Base-by-base conservation (phyloP, 805 yeast species). In the Blastobotrys attinorum region DNA sequence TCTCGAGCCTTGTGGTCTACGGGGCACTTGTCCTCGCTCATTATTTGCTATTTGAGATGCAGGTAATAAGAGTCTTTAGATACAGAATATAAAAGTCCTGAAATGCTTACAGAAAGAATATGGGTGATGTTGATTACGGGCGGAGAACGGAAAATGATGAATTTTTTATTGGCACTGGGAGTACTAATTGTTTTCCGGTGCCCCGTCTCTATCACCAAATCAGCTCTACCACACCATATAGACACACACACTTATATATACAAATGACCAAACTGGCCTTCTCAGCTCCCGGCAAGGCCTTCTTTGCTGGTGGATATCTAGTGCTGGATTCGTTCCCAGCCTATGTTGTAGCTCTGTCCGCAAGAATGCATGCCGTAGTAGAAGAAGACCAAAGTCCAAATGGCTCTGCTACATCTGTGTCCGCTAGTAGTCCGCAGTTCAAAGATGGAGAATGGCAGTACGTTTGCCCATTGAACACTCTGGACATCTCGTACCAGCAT, bases 271-370 rank as follows among this genome's bases (percentile, higher is more conserved):
- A n/a, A n/a, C n/a, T n/a, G 43, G 85, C 81, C 6, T 90, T 77
- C 59, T 83, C 96, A 57, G 94, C 97, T 0, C 97, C 98, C 0
- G 97, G 97, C 0, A 92, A 92, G 61, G 97, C 97, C 1, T 68
- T 92, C 22, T 55, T 92, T 10, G 96, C 92, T 0, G 98, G 98
- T 16, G 98, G 98, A 0, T 92, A 92, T 59, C 70, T 92, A 27
- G 97, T 92, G 0, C 66, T 92, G 17, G 92, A 84, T 46, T 89
- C 89, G 0, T 89, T 83, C 64, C 65, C 70, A 37, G 78, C 96
- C 0, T 83, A 81, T 59, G 95, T 85, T 3, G 79, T 90, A 10
- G 97, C 96, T 0, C 72, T 92, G 15, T 83, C 95, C 1, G 77
- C 95, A 3, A 72, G 97, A 49, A 90, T 92, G 85, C 89, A 89